Conservation (phyloP, 2,329 filamentous ascomycete species). For the Tolypocladium ophioglossoides region DNA sequence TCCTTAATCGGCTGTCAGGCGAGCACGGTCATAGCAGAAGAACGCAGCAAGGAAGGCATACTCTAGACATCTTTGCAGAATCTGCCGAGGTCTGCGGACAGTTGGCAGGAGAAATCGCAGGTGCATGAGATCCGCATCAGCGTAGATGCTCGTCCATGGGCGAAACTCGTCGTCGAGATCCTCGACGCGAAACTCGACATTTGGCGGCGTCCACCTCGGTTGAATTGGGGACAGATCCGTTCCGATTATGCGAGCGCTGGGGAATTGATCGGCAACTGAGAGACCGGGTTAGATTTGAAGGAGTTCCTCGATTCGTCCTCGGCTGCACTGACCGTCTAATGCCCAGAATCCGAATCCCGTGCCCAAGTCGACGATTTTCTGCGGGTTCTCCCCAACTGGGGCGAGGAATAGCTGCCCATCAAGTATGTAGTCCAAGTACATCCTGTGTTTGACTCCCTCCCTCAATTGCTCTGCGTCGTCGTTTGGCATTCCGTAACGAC, state of each 20-base stretch:
- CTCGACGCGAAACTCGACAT: constrained; percentile 38
- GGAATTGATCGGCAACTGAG: constrained; percentile 33
- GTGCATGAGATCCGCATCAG: constrained; percentile 41
- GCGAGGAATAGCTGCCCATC: constrained; percentile 29
- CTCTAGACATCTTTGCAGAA: constrained; percentile 38
- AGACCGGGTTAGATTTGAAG: constrained; percentile 3
- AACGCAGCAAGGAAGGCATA: constrained; percentile 6
- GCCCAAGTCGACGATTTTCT: constrained; percentile 39
- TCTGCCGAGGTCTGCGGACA: constrained; percentile 36
- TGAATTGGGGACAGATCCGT: constrained; percentile 34
- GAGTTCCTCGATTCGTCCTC: background rate
- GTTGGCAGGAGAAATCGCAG: constrained; percentile 38
- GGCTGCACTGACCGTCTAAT: constrained; percentile 30
- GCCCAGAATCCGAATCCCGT: constrained; percentile 46
- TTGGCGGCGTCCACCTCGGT: constrained; percentile 39
- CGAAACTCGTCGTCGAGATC: constrained; percentile 25
- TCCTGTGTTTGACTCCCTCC: constrained; percentile 36
- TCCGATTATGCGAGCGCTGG: constrained; percentile 34
- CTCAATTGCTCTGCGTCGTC: constrained; percentile 39
- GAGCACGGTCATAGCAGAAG: background rate
- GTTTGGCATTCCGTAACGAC: constrained; percentile 40
- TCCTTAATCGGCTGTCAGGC: constrained; percentile 10
- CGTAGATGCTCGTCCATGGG: constrained; percentile 24
- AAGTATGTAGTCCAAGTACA: constrained; percentile 36
- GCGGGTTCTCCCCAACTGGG: constrained; percentile 32